phyloP scores from a whole-genome alignment of 2,329 filamentous ascomycete genomes.

The Pyricularia pennisetigena region DNA sequence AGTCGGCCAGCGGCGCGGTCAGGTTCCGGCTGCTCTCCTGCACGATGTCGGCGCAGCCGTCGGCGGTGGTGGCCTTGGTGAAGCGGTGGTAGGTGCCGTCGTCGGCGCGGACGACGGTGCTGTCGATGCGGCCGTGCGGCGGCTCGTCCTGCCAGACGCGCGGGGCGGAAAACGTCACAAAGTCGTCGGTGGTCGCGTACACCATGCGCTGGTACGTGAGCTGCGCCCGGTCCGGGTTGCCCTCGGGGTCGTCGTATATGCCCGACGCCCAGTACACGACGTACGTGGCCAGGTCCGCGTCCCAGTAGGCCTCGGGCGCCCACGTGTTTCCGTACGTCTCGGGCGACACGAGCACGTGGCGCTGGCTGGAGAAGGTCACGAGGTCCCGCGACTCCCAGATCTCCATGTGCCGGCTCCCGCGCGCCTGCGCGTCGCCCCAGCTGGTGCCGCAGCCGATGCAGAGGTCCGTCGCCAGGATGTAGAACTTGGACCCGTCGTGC shows the following conservation, averaged over 20 bases:
- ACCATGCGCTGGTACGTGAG: conserved; percentile 41
- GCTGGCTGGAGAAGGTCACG: conserved; percentile 25
- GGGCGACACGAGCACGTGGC: conserved; percentile 28
- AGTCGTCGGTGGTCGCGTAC: conserved; percentile 38
- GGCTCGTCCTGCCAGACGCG: conserved; percentile 38
- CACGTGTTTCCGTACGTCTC: conserved; percentile 29
- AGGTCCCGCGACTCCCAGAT: conserved; percentile 30
- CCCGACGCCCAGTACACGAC: conserved; percentile 29
- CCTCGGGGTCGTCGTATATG: conserved; percentile 28
- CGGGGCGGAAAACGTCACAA: conserved; percentile 35
- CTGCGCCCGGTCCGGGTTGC: conserved; percentile 26
- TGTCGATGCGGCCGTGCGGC: conserved; percentile 39
- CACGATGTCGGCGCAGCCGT: conserved; percentile 43
- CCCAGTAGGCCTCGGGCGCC: conserved; percentile 28
- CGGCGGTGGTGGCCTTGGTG: conserved; percentile 38
- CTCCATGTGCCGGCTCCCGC: conserved; percentile 18
- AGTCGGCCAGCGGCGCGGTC: conserved; percentile 27
- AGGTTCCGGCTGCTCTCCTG: conserved; percentile 35
- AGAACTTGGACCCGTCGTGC: conserved; percentile 25
- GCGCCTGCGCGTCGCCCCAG: conserved; percentile 13
- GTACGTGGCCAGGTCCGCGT: conserved; percentile 19
- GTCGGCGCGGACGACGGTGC: conserved; percentile 32
- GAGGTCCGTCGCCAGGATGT: conserved; percentile 28
- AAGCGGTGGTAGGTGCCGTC: conserved; percentile 37
- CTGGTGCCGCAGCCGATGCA: conserved; percentile 20